These are phyloP conservation scores for Penicillium sp. DNA, from an alignment of 2,329 filamentous ascomycete genomes.

Conservation along the genomic window DNA sequence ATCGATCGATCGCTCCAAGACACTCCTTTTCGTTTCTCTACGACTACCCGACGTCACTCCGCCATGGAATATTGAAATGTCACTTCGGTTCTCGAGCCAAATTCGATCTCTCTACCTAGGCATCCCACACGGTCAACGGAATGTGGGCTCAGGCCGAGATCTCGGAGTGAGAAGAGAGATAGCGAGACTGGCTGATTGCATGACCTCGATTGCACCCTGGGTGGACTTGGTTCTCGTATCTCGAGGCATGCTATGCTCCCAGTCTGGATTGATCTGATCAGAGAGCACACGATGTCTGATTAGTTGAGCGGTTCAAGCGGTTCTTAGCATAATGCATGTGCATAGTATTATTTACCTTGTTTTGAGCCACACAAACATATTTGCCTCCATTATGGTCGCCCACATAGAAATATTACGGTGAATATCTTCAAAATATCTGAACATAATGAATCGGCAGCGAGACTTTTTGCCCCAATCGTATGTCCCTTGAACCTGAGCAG, in stretches of 20 bases:
- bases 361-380: not conserved
- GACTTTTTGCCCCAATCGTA: too few relatives aligned
- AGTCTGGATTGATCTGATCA: not conserved
- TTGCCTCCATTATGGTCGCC: too few relatives aligned
- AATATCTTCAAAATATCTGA: not conserved
- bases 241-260: not conserved
- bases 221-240: not conserved
- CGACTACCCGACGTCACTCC: not conserved
- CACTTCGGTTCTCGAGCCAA: not conserved
- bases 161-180: not conserved
- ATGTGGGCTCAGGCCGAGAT: not conserved
- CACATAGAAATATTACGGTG: not conserved
- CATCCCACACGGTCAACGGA: not conserved
- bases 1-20: not conserved
- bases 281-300: constrained; percentile 1
- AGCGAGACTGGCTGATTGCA: not conserved
- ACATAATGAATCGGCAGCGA: too few relatives aligned
- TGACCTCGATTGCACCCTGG: not conserved
- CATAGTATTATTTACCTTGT: not conserved
- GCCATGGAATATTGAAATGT: not conserved
- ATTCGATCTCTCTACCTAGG: not conserved
- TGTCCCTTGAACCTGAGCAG: too few relatives aligned
- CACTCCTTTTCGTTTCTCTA: not conserved
- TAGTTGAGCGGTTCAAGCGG: not conserved
- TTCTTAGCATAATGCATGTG: not conserved